These are phyloP conservation scores for Neonectria hederae DNA, from an alignment of 2,329 filamentous ascomycete species.

Conservation along the genomic window DNA sequence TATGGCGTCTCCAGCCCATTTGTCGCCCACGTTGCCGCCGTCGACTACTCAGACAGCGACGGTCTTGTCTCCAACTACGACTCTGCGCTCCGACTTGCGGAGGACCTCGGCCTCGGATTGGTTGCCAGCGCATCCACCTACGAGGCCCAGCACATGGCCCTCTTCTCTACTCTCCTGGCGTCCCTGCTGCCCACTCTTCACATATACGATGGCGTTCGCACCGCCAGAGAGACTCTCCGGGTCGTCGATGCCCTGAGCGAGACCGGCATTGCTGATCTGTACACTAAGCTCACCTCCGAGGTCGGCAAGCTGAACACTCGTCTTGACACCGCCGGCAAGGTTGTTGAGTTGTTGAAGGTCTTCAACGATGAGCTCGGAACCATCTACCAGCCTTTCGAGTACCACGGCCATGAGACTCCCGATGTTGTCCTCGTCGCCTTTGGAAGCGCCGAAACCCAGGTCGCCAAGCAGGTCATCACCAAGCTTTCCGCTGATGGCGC, in stretches of 20 bases:
- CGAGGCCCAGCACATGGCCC: slow-evolving; percentile 93
- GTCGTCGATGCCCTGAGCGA: slow-evolving; percentile 85
- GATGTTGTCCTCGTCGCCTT: slow-evolving; percentile 91
- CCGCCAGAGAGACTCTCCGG: slow-evolving; percentile 82
- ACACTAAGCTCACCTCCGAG: slow-evolving; percentile 71
- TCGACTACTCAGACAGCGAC: slow-evolving; percentile 77
- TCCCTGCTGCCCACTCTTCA: slow-evolving; percentile 84
- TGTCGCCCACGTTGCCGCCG: slow-evolving; percentile 89
- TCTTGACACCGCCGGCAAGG: slow-evolving; percentile 76
- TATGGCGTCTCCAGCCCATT: slow-evolving; percentile 94
- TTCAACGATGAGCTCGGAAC: slow-evolving; percentile 95
- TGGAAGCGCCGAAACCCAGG: slow-evolving; percentile 87
- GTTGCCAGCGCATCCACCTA: slow-evolving; percentile 87
- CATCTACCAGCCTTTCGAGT: slow-evolving; percentile 92
- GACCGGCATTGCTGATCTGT: slow-evolving; percentile 72
- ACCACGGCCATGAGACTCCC: slow-evolving; percentile 82
- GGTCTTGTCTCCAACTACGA: slow-evolving; percentile 90
- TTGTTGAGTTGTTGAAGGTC: slow-evolving; percentile 73
- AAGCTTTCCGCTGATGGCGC: slow-evolving; percentile 76
- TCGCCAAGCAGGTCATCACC: slow-evolving; percentile 82
- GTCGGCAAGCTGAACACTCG: slow-evolving; percentile 72
- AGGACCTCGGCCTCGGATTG: slow-evolving; percentile 89
- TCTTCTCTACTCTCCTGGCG: slow-evolving; percentile 86
- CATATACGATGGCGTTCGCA: slow-evolving; percentile 86
- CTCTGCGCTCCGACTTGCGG: slow-evolving; percentile 79